Base-by-base conservation (phyloP, 805 yeast species). In the Yarrowia bubula region DNA sequence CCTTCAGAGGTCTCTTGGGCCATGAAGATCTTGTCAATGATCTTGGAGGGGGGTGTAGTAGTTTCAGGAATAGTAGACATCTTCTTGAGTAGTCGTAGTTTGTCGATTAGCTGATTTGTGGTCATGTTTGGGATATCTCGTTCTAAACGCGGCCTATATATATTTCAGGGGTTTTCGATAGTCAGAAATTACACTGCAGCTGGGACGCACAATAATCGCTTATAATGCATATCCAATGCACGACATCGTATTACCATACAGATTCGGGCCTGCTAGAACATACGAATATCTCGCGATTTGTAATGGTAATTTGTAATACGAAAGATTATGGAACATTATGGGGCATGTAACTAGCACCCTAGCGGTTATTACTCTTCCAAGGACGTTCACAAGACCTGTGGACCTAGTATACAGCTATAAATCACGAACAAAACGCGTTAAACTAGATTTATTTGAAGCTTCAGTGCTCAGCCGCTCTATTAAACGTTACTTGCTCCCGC, bases 1-100 rank as follows among this genome's bases (percentile, higher is more conserved):
- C 96, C 96, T 77, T 90, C 96, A 15, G 86, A 80, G 72, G 87
- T 90, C 69, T 89, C 89, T 33, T 81, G 70, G 38, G 92, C 91
- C 51, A 79, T 72, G 70, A 85, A 78, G 43, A 38, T 51, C 35
- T 51, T 51, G 35, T 51, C 43, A 32, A 38, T 37, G 42, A 33
- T 17, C 38, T 51, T 51, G 43, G 58, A 51, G 22, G 22, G 5
- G 17, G 55, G 17, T 13, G 32, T 22, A 14, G 43, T 22, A 5
- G 28, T 22, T 9, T 37, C 33, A 39, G 43, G 37, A 8, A 43
- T 51, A 13, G 55, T 48, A 18, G 41, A 13, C 55, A 48, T 48
- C 13, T 8, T 18, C 13, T 48, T 48, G 11, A 48, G 41, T 35
- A 33, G 31, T 35, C 41, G 55, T 48, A 48, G 17, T 13, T 48